Evolutionary conservation across 306 rosid genomes (phyloP), one percentile per base, ranked within the genome.

Genomic region (Malus fusca): DNA sequence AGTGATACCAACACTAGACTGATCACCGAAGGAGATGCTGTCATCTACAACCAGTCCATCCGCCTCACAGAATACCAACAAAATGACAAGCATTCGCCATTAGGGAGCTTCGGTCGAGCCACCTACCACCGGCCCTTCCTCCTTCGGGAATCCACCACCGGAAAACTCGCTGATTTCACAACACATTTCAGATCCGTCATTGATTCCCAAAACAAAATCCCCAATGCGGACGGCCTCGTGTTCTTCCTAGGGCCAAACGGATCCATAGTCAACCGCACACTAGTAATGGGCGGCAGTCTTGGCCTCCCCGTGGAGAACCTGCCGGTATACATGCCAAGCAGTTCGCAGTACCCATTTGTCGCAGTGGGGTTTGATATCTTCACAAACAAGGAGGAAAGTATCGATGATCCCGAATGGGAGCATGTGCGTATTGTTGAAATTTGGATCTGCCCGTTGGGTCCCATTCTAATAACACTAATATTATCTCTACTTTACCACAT

Each of bases 351-450:
- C 28, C 28, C 65, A 35, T 17, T 81, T 80, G 84, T 76, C 23
- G 88, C 78, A 1, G 80, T 82, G 53, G 88, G 82, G 64, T 86
- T 83, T 65, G 87, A 86, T 65, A 86, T 78, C 25, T 75, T 0
- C 5, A 55, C 51, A 1, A 0, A 25, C 11, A 7, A n/a, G 5
- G 5, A 7, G 0, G 17, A 18, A 25, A 11, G 0, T 0, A 3
- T 33, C 46, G n/a, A 13, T 6, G 66, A 30, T 1, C 46, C 42
- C 1, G 3, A 1, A 5, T 1, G 7, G 22, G 17, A 4, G 1
- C 37, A 33, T 33, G 37, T 33, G 37, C n/a, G n/a, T n/a, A n/a
- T n/a, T n/a, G n/a, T n/a, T n/a, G n/a, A n/a, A n/a, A n/a, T n/a
- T n/a, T n/a, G n/a, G n/a, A n/a, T n/a, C n/a, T n/a, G n/a, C n/a